These are phyloP conservation scores for Boletus rex-veris DNA, from an alignment of 768 basidiomycete genomes.

Conservation along the genomic window DNA sequence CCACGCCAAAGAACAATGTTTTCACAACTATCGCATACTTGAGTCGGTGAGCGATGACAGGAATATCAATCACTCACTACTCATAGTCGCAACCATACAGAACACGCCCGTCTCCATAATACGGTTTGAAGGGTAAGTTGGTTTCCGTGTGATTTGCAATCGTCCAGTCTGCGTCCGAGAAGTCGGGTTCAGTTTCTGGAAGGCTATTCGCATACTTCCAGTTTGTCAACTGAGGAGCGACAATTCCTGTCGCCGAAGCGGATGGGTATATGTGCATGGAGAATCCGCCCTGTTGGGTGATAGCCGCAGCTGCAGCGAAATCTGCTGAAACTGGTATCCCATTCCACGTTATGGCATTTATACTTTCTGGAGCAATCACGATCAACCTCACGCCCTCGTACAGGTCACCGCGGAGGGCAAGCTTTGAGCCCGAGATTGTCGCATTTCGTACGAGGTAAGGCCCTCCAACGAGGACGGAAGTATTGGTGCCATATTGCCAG, in stretches of 20 bases:
- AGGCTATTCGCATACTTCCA: constrained; percentile 78
- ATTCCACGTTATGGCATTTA: constrained; percentile 69
- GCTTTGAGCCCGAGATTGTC: constrained; percentile 41
- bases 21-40: constrained; percentile 56
- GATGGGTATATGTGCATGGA: constrained; percentile 43
- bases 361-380: constrained; percentile 55
- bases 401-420: constrained; percentile 68
- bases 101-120: constrained; percentile 73
- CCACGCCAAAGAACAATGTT: constrained; percentile 81
- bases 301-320: constrained; percentile 24
- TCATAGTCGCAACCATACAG: constrained; percentile 86
- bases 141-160: constrained; percentile 69
- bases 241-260: constrained; percentile 29
- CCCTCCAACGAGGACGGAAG: constrained; percentile 60
- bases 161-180: constrained; percentile 64
- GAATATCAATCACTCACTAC: constrained; percentile 48
- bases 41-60: constrained; percentile 4
- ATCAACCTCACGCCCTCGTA: constrained; percentile 54
- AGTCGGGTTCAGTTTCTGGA: constrained; percentile 59
- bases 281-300: constrained; percentile 44
- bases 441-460: constrained; percentile 64
- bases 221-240: constrained; percentile 48
- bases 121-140: constrained; percentile 65
- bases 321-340: constrained; percentile 44
- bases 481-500: constrained; percentile 74